These are phyloP conservation scores for Torulaspora quercuum DNA, from an alignment of 805 yeast genomes.

Conservation along the genomic window DNA sequence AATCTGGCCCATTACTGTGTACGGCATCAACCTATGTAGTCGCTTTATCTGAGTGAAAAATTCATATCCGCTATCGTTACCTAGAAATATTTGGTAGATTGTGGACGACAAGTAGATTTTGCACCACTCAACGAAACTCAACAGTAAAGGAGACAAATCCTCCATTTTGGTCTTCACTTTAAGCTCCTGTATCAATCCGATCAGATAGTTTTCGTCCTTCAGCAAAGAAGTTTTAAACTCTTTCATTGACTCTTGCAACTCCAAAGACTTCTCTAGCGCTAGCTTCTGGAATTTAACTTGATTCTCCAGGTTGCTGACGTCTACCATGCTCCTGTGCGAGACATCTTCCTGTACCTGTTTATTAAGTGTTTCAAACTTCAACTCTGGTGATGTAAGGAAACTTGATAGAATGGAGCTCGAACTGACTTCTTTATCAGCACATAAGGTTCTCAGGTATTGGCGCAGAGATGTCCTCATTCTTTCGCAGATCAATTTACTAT, in stretches of 20 bases:
- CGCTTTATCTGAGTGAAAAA: conserved; percentile 65
- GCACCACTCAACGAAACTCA: conserved; percentile 74
- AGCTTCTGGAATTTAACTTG: conserved; percentile 72
- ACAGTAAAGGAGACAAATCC: conserved; percentile 63
- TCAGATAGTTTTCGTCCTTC: conserved; percentile 51
- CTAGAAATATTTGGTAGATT: conserved; percentile 72
- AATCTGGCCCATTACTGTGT: conserved; percentile 69
- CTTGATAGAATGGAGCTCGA: conserved; percentile 48
- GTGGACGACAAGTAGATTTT: conserved; percentile 82
- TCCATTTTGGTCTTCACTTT: conserved; percentile 49
- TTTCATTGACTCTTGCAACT: conserved; percentile 54
- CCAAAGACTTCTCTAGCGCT: conserved; percentile 54
- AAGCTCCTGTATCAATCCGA: conserved; percentile 62
- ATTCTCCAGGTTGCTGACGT: conserved; percentile 54
- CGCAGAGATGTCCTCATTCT: conserved; percentile 73
- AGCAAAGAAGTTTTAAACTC: conserved; percentile 55
- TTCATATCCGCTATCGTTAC: conserved; percentile 77
- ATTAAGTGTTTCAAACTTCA: conserved; percentile 39
- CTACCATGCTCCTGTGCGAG: conserved; percentile 55
- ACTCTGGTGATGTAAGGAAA: conserved; percentile 45
- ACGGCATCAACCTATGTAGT: conserved; percentile 78
- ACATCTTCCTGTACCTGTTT: conserved; percentile 53
- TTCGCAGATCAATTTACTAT: conserved; percentile 56
- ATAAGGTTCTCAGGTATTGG: conserved; percentile 58
- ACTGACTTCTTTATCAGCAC: conserved; percentile 53